Base-by-base conservation (phyloP, 495 filamentous ascomycete species). In the Penicillium subrubescens region DNA sequence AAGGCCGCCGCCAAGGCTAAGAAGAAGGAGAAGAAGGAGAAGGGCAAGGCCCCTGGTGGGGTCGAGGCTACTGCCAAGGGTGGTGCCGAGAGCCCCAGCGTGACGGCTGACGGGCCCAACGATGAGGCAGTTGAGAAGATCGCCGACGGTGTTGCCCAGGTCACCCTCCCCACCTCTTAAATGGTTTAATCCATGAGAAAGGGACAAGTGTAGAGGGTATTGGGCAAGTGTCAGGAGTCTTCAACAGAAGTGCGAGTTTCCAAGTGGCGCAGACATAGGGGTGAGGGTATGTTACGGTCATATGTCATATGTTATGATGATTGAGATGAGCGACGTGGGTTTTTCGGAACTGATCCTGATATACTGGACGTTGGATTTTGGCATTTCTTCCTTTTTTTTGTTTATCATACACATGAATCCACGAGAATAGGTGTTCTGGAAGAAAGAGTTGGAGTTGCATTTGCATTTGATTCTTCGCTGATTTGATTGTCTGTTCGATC, bases 1-100 rank as follows among this genome's bases (percentile, higher is more conserved):
- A 86, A 84, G 72, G 84, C 82, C 33, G 83, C 82, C 8, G 79
- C 77, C 41, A 87, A 86, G 78, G 82, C 84, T 21, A 79, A 80
- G 65, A 86, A 87, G 79, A 80, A 80, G 75, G 83, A 80, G 66
- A 82, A 87, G 78, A 90, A 89, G 73, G 81, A 81, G 3, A 84
- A 86, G 78, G 52, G 43, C 44, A 63, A 63, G 39, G 59, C 51
- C 23, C 59, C 46, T 21, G 65, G 61, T 63, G 64, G 66, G 33
- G 75, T 77, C 14, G 77, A 79, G 66, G 66, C 71, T 6, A 66
- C 76, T 4, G 74, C 75, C 51, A 79, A 80, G 61, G 76, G 74
- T 50, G 77, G 75, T 33, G 76, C 70, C 0, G 70, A 77, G 46
- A 63, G 59, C 17, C 48, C 66, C 19, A 62, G 63, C n/a, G 69